A percentile compares a stretch with the other conserved stretches of the same genome.
Conservation (phyloP, 1,284 basidiomycete species). For the Cystobasidium pallidum region DNA sequence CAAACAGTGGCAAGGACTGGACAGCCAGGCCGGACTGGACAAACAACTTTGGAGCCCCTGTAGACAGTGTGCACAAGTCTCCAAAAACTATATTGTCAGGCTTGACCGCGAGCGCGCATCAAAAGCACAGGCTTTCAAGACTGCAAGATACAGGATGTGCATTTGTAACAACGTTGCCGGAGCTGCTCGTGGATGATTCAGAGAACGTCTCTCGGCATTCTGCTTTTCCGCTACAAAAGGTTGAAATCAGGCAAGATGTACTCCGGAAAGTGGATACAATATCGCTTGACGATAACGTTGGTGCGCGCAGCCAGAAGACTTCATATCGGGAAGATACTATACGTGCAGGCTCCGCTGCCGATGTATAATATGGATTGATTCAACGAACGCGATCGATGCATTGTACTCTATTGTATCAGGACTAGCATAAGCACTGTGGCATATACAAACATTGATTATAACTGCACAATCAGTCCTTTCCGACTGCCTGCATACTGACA, state of each 20-base stretch:
- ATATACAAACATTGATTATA: too few species aligned
- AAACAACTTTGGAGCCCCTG: conserved; percentile 27
- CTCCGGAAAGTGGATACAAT: not conserved
- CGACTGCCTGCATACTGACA: too few species aligned
- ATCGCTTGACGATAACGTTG: not conserved
- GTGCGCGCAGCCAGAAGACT: not conserved
- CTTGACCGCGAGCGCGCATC: not conserved
- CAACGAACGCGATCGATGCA: too few species aligned
- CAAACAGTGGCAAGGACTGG: not conserved
- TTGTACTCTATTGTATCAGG: too few species aligned
- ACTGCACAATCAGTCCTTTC: too few species aligned
- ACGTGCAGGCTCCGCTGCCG: not conserved
- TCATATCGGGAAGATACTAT: not conserved
- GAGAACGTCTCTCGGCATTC: not conserved
- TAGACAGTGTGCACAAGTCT: not conserved
- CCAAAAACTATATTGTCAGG: not conserved
- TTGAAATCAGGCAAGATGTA: conserved; percentile 8
- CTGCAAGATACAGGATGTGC: not conserved
- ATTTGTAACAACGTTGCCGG: not conserved
- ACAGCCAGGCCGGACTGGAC: conserved; percentile 28
- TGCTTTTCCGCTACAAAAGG: not conserved
- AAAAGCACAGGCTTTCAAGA: not conserved
- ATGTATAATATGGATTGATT: conserved; percentile 2
- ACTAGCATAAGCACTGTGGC: too few species aligned
- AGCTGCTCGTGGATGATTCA: not conserved